These are phyloP conservation scores for Tilletia caries DNA, from an alignment of 1,284 basidiomycete genomes.

Conservation along the genomic window DNA sequence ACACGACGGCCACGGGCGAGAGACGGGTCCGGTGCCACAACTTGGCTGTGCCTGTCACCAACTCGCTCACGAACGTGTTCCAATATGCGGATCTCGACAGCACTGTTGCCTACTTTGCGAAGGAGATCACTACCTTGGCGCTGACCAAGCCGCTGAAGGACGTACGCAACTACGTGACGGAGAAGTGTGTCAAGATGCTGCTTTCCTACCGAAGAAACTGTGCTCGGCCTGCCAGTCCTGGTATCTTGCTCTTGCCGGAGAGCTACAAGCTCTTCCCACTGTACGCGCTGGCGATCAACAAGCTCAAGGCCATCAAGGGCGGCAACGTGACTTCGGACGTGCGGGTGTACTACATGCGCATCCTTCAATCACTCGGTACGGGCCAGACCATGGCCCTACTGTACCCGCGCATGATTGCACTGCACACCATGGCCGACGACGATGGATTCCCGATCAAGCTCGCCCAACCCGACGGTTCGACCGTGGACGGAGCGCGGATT, in stretches of 20 bases:
- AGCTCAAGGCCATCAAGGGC: slow-evolving; percentile 83
- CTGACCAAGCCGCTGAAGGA: slow-evolving; percentile 69
- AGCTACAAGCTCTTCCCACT: slow-evolving; percentile 84
- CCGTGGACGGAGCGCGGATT: slow-evolving; percentile 60
- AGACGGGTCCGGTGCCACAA: slow-evolving; percentile 83
- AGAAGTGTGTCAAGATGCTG: slow-evolving; percentile 77
- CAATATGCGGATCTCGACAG: slow-evolving; percentile 88
- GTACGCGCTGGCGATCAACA: slow-evolving; percentile 78
- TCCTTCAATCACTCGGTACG: slow-evolving; percentile 69
- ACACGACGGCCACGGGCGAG: slow-evolving; percentile 76
- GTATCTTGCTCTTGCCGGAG: slow-evolving; percentile 91
- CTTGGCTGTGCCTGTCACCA: slow-evolving; percentile 73
- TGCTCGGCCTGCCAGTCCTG: slow-evolving; percentile 73
- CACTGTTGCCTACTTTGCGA: slow-evolving; percentile 69
- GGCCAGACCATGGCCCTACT: slow-evolving; percentile 72
- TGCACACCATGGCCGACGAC: slow-evolving; percentile 76
- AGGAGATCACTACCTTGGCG: slow-evolving; percentile 70
- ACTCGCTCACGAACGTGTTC: slow-evolving; percentile 86
- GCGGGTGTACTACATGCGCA: slow-evolving; percentile 78
- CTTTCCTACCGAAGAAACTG: slow-evolving; percentile 87
- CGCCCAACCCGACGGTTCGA: slow-evolving; percentile 55
- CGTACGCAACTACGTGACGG: slow-evolving; percentile 79
- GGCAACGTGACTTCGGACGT: slow-evolving; percentile 88
- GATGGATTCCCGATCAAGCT: slow-evolving; percentile 65
- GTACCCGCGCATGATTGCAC: slow-evolving; percentile 82